These are phyloP conservation scores for Fomitopsis betulina DNA, from an alignment of 1,284 basidiomycete genomes.

Conservation along the genomic window DNA sequence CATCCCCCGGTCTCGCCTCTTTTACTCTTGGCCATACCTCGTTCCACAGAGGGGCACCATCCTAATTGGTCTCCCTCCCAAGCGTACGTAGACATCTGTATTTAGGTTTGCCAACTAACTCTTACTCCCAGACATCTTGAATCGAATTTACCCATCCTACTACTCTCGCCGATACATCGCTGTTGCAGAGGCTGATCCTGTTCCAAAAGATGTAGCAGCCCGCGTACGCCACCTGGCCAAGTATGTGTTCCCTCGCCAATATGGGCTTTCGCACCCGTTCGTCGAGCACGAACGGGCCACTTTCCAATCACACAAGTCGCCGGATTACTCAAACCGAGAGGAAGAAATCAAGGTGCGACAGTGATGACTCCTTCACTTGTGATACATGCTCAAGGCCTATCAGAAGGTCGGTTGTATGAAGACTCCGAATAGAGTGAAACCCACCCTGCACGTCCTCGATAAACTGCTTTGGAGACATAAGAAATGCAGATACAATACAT, in stretches of 20 bases:
- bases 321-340: constrained; percentile 63
- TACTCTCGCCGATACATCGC: constrained; percentile 21
- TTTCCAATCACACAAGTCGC: constrained; percentile 23
- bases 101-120: constrained; percentile 5
- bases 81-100: constrained; percentile 41
- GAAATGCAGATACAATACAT: constrained; percentile 64
- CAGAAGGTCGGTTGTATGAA: constrained; percentile 47
- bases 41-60: constrained; percentile 42
- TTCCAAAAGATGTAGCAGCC: constrained; percentile 39
- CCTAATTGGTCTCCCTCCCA: constrained; percentile 61
- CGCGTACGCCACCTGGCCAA: constrained; percentile 66
- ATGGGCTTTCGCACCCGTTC: constrained; percentile 61
- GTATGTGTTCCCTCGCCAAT: constrained; percentile 82
- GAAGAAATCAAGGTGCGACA: constrained; percentile 62
- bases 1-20: constrained; percentile 55
- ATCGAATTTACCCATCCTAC: constrained; percentile 45
- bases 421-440: constrained; percentile 71
- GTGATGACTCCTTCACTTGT: constrained; percentile 1
- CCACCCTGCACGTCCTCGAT: constrained; percentile 49
- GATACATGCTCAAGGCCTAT: background rate
- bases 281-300: constrained; percentile 9
- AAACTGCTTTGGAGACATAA: constrained; percentile 65
- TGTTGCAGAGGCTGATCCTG: constrained; percentile 33
- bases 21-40: constrained; percentile 60
- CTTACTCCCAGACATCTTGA: constrained; percentile 53